Conservation (phyloP, 192 early-diverging fungal genomes). For the Obelidium mucronatum region DNA sequence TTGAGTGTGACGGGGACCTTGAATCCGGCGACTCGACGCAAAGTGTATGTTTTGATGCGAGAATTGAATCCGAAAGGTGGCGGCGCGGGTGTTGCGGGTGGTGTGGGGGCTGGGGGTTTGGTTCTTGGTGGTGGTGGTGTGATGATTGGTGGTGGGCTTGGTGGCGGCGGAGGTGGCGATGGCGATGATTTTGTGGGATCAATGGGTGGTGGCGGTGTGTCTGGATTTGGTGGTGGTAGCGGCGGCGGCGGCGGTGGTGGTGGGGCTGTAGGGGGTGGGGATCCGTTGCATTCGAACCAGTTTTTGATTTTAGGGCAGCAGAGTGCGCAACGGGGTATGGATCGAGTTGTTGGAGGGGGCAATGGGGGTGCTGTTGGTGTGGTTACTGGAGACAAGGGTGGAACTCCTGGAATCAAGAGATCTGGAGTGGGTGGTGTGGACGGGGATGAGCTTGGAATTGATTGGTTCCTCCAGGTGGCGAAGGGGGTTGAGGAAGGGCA, state of each 20-base stretch:
- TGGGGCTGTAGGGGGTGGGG: neutral
- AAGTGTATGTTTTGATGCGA: neutral
- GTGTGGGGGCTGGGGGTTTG: neutral
- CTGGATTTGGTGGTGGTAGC: neutral
- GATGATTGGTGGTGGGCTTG: neutral
- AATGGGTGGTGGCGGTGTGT: neutral
- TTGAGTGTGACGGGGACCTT: neutral
- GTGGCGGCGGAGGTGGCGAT: neutral
- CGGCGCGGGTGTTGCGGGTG: neutral
- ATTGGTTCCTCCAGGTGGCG: neutral
- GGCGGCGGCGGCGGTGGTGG: neutral
- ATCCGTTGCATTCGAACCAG: neutral
- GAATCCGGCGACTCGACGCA: neutral
- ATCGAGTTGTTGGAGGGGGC: neutral
- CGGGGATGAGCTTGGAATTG: constrained; percentile 11
- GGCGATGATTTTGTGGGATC: neutral
- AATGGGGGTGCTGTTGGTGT: neutral
- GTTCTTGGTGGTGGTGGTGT: neutral
- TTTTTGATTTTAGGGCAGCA: neutral
- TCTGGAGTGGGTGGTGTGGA: neutral
- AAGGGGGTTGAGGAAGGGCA: constrained; percentile 4
- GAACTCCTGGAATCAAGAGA: neutral
- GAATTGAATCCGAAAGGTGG: neutral
- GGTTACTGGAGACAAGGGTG: neutral
- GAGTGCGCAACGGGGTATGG: constrained; percentile 1